Evolutionary conservation across 495 filamentous ascomycete species (phyloP).

Genomic region (Filosporella fistucella): DNA sequence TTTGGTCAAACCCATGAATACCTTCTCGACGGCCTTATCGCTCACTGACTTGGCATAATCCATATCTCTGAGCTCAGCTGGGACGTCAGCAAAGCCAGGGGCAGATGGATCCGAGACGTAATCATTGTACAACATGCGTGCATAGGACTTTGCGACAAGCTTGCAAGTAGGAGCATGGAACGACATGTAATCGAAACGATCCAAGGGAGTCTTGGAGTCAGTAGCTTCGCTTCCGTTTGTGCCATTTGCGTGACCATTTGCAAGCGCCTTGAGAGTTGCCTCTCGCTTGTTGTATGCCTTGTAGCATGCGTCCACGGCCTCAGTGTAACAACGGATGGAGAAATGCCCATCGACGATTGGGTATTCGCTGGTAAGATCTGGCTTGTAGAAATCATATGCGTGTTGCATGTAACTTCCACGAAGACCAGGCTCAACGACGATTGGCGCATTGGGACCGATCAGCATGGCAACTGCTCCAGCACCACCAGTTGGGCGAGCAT

Average conservation of each 20-base stretch:
- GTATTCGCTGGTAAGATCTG: slow-evolving; percentile 96
- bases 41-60: slow-evolving; percentile 80
- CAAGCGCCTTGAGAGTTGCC: slow-evolving; percentile 54
- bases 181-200: slow-evolving; percentile 92
- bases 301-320: slow-evolving; percentile 94
- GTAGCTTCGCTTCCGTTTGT: slow-evolving; percentile 48
- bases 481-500: slow-evolving; percentile 91
- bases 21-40: slow-evolving; percentile 95
- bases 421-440: slow-evolving; percentile 88
- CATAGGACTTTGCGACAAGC: slow-evolving; percentile 92
- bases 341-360: slow-evolving; percentile 95
- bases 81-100: slow-evolving; percentile 78
- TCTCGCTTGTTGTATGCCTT: slow-evolving; percentile 89
- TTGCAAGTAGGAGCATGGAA: slow-evolving; percentile 99
- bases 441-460: slow-evolving; percentile 86
- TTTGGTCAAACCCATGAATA: slow-evolving; percentile 92
- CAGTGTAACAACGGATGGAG: slow-evolving; percentile 91
- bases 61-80: slow-evolving; percentile 78
- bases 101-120: slow-evolving; percentile 74
- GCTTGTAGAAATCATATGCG: slow-evolving; percentile 99
- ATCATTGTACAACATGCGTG: slow-evolving; percentile 94
- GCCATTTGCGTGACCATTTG: slow-evolving; percentile 50
- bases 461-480: slow-evolving; percentile 93
- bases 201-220: slow-evolving; percentile 61
- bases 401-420: slow-evolving; percentile 91